Evolutionary conservation across 441 rosid species (phyloP).

Genomic region (Erodium trifolium): DNA sequence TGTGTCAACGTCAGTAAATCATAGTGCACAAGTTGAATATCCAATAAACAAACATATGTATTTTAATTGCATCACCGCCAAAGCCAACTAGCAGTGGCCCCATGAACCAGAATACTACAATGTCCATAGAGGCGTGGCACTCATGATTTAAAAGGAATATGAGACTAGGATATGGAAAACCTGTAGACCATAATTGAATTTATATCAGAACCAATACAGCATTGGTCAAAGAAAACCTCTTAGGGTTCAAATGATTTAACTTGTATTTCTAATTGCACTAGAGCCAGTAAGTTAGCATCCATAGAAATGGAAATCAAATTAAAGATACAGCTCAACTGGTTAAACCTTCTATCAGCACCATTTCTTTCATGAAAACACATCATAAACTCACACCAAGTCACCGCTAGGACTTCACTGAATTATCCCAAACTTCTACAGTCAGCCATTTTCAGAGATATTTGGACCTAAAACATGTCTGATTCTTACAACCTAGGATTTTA

Average conservation of each 20-base stretch:
- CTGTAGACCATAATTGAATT: background rate
- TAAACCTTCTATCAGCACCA: background rate
- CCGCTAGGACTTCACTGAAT: background rate
- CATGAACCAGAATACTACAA: background rate
- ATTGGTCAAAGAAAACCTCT: background rate
- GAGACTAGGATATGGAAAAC: background rate
- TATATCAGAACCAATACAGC: background rate
- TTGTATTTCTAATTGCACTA: background rate
- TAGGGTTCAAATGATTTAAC: background rate
- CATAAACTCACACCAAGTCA: slow-evolving; percentile 1
- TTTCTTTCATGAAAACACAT: background rate
- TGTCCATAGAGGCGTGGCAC: background rate
- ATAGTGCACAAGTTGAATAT: too few relatives aligned
- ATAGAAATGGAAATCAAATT: background rate
- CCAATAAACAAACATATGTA: too few relatives aligned
- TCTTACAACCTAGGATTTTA: background rate
- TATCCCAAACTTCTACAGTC: background rate
- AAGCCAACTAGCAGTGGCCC: background rate
- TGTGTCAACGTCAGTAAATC: too few relatives aligned
- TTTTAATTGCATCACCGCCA: too few relatives aligned
- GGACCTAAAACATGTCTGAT: background rate
- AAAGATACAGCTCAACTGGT: background rate
- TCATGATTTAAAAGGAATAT: background rate
- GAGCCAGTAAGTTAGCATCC: background rate
- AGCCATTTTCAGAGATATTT: background rate